phyloP scores from a whole-genome alignment of 2,329 filamentous ascomycete genomes.

The Epichloe brachyelytri region DNA sequence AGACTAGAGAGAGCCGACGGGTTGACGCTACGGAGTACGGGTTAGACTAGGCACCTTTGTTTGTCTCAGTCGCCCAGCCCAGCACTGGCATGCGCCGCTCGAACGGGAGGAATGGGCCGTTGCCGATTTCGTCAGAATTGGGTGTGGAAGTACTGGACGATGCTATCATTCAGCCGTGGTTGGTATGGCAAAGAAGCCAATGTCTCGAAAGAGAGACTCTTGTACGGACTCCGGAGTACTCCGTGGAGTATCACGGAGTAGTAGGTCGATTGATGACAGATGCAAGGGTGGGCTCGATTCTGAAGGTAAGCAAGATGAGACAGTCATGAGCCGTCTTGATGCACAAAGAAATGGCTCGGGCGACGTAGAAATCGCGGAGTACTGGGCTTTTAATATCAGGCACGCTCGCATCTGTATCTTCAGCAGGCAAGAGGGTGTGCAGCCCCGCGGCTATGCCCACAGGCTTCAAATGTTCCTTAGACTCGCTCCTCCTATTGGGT shows the following conservation, averaged over 20 bases:
- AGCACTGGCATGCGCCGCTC: constrained; percentile 2
- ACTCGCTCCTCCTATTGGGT: not conserved
- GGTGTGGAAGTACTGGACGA: not conserved
- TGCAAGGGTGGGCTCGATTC: not conserved
- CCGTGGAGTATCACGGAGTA: not conserved
- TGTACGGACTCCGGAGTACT: too few species aligned
- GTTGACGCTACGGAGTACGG: not conserved
- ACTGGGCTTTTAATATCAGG: too few species aligned
- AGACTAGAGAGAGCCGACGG: not conserved
- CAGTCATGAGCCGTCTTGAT: not conserved
- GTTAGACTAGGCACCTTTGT: not conserved
- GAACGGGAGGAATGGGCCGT: not conserved
- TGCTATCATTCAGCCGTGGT: not conserved
- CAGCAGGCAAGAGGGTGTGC: too few species aligned
- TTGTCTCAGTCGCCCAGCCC: not conserved
- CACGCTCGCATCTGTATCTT: too few species aligned
- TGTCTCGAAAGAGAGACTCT: constrained; percentile 1
- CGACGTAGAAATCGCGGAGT: too few species aligned
- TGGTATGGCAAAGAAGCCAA: not conserved
- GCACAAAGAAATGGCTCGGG: not conserved
- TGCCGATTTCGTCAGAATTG: not conserved
- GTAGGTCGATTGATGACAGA: not conserved
- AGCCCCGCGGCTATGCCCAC: too few species aligned
- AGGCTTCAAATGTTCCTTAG: too few species aligned
- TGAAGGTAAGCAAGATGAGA: not conserved